These are phyloP conservation scores for Anacardium occidentale DNA, from an alignment of 345 rosid genomes.

Conservation along the genomic window DNA sequence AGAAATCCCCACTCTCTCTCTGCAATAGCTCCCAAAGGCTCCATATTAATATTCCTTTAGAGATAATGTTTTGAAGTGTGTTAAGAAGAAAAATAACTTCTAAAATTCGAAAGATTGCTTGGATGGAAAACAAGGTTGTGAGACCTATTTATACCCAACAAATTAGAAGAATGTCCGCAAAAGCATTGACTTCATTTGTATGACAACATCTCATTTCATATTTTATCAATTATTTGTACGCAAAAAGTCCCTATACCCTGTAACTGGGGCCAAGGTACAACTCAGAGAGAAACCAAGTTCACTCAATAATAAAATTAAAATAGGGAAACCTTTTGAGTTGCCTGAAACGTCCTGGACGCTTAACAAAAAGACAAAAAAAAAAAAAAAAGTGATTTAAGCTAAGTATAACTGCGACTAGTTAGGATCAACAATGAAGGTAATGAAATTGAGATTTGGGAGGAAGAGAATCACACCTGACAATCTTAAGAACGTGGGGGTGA, in stretches of 20 bases:
- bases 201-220: constrained; percentile 25
- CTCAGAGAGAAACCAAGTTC: constrained; percentile 31
- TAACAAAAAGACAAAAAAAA: constrained; percentile 19
- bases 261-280: constrained; percentile 38
- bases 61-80: neutral
- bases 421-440: neutral
- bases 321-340: constrained; percentile 5
- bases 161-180: constrained; percentile 22
- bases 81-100: neutral
- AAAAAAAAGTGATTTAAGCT: constrained; percentile 5
- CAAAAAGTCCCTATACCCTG: constrained; percentile 20
- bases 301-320: constrained; percentile 18
- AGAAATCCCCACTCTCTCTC: constrained; percentile 63
- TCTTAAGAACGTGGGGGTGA: constrained; percentile 26
- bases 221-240: constrained; percentile 29
- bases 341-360: constrained; percentile 18
- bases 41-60: constrained; percentile 28
- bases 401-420: constrained; percentile 15
- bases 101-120: constrained; percentile 14
- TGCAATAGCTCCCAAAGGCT: constrained; percentile 36
- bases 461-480: constrained; percentile 29
- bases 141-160: constrained; percentile 30
- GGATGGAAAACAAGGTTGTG: constrained; percentile 17
- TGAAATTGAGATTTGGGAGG: constrained; percentile 3
- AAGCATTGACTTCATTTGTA: constrained; percentile 21